phyloP scores from a whole-genome alignment of 768 basidiomycete genomes.

The Gelatoporia subvermispora region DNA sequence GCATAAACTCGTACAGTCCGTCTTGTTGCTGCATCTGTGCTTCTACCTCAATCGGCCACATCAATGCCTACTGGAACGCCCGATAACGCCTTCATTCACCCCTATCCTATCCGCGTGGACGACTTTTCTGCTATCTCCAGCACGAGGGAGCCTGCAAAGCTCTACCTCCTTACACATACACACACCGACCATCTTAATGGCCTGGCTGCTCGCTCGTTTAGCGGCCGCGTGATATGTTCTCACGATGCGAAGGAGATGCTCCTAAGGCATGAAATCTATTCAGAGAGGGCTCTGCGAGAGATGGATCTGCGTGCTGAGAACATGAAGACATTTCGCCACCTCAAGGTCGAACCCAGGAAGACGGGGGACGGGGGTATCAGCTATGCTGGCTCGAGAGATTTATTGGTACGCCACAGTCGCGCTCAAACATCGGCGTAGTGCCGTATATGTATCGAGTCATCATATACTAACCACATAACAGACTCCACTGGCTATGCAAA shows the following conservation, averaged over 20 bases:
- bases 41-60: not conserved
- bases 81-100: constrained; percentile 67
- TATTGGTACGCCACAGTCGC: constrained; percentile 45
- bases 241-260: constrained; percentile 84
- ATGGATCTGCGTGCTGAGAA: constrained; percentile 45
- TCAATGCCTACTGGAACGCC: constrained; percentile 75
- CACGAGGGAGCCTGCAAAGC: constrained; percentile 18
- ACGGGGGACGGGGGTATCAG: constrained; percentile 43
- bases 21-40: too few relatives aligned
- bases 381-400: constrained; percentile 56
- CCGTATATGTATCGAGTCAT: too few relatives aligned
- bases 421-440: too few relatives aligned
- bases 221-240: constrained; percentile 70
- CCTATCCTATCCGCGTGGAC: constrained; percentile 84
- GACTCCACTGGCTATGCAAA: constrained; percentile 57
- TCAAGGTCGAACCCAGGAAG: constrained; percentile 51
- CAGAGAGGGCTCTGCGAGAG: constrained; percentile 56
- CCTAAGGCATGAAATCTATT: constrained; percentile 66
- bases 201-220: constrained; percentile 70
- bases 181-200: constrained; percentile 87
- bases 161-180: constrained; percentile 85
- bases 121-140: constrained; percentile 47
- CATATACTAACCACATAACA: constrained; percentile 27
- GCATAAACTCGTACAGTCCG: too few relatives aligned
- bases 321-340: constrained; percentile 58